Evolutionary conservation across 352 stramenopile species (phyloP), one percentile per base, ranked within the genome.

Genomic region (Globisporangium lucens): DNA sequence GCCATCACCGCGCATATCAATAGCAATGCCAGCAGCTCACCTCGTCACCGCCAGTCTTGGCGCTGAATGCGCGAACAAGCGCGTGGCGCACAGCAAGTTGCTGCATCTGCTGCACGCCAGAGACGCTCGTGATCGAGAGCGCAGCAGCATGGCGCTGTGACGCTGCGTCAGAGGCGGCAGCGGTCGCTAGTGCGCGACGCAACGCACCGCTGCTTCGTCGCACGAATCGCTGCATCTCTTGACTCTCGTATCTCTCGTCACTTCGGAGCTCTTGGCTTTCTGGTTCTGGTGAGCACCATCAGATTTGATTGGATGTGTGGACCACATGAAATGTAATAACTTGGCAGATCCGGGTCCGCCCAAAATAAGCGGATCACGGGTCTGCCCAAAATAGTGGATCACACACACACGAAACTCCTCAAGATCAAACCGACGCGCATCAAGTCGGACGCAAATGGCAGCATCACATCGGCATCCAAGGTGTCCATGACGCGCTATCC

Each of bases 1-100:
- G 7, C 17, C 1, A 24, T 24, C 8, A 49, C 7, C 43, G 4
- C 38, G 20, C 12, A 36, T 15, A 59, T 24, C 17, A 27, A 15
- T 6, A 61, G 30, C 29, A 33, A 5, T 29, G 49, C 24, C 35
- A 67, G 12, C 17, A 53, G 36, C 60, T 66, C 33, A 33, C n/a
- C 35, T 66, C 49, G 1, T 52, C 49, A 22, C 29, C 33, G 15
- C 17, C 49, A 12, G 47, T 7, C 15, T 56, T 56, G 29, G 68
- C 71, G 68, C 72, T 80, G 38, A 79, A 73, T 3, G 64, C 38
- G 7, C 69, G 73, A 6, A 63, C 51, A 22, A 67, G 33, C 36
- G 56, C 30, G 12, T 64, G 38, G 1, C 58, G 53, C 51, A 66
- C 29, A 57, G 35, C 59, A 17, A 35, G 4, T 30, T 46, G 30